These are phyloP conservation scores for Onygenales sp. DNA, from an alignment of 2,329 filamentous ascomycete species.

Conservation along the genomic window DNA sequence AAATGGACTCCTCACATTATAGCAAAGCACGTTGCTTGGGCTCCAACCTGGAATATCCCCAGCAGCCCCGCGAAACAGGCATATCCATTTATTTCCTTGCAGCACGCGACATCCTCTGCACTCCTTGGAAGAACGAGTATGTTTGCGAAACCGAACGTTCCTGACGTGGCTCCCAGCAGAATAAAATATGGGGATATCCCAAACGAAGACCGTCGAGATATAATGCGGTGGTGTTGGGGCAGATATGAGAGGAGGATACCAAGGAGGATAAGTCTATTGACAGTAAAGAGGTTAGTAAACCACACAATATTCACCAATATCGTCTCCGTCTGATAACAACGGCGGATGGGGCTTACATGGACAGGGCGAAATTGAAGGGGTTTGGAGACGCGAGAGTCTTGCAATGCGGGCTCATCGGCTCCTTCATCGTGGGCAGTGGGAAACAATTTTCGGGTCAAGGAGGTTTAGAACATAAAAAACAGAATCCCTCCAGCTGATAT, in stretches of 20 bases:
- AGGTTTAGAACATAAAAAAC: not conserved
- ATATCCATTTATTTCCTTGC: constrained; percentile 66
- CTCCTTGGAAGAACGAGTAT: constrained; percentile 82
- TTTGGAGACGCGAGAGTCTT: constrained; percentile 42
- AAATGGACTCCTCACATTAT: constrained; percentile 59
- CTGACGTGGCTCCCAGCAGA: constrained; percentile 82
- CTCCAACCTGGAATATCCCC: constrained; percentile 81
- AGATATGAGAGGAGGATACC: constrained; percentile 90
- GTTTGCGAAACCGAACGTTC: constrained; percentile 81
- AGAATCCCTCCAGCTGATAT: not conserved
- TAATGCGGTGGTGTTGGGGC: constrained; percentile 89
- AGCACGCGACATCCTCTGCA: constrained; percentile 74
- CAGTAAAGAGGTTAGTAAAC: constrained; percentile 11
- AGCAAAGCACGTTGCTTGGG: constrained; percentile 86
- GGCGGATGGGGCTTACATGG: constrained; percentile 36
- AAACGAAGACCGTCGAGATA: constrained; percentile 73
- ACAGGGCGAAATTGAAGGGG: constrained; percentile 44
- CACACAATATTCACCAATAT: not conserved
- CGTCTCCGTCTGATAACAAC: not conserved
- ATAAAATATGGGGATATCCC: constrained; percentile 95
- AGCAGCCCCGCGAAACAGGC: constrained; percentile 79
- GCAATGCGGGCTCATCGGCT: constrained; percentile 30
- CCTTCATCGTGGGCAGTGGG: not conserved
- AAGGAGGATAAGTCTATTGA: constrained; percentile 59
- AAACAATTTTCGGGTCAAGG: not conserved